Percentiles rank a stretch among this genome's conserved stretches.
Evolutionary conservation across 768 basidiomycete species (phyloP).

Genomic region (Royoungia palumana): DNA sequence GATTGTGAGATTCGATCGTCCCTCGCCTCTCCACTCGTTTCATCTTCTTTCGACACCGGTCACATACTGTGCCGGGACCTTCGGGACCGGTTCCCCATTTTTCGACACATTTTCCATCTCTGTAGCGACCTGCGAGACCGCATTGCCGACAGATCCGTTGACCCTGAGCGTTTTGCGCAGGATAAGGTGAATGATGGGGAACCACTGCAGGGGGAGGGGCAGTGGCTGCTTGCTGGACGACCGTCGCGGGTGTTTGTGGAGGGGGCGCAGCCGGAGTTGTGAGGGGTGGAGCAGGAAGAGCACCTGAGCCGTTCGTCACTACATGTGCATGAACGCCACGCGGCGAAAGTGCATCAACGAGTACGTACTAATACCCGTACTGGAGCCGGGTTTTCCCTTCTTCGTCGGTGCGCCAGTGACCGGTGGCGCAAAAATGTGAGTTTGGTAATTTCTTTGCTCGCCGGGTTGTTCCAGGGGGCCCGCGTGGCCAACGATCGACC

Average conservation of each 20-base stretch:
- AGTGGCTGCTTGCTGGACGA: conserved; percentile 6
- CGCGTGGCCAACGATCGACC: conserved; percentile 20
- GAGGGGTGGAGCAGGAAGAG: conserved; percentile 17
- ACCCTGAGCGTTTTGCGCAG: conserved; percentile 51
- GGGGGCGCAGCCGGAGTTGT: conserved; percentile 8
- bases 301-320: conserved; percentile 21
- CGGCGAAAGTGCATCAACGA: background rate
- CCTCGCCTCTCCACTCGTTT: conserved; percentile 76
- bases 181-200: conserved; percentile 20
- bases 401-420: conserved; percentile 72
- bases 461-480: conserved; percentile 34
- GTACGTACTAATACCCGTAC: conserved; percentile 23
- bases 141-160: conserved; percentile 79
- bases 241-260: conserved; percentile 14
- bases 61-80: conserved; percentile 82
- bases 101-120: conserved; percentile 82
- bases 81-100: conserved; percentile 86
- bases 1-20: conserved; percentile 46
- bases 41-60: conserved; percentile 86
- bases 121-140: conserved; percentile 69
- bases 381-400: conserved; percentile 48
- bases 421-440: conserved; percentile 69
- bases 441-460: conserved; percentile 49
- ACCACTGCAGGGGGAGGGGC: background rate
- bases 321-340: conserved; percentile 11